Percentiles rank a stretch among this genome's conserved stretches.
Conservation (phyloP, 768 basidiomycete genomes). For the Boletus reticuloceps region DNA sequence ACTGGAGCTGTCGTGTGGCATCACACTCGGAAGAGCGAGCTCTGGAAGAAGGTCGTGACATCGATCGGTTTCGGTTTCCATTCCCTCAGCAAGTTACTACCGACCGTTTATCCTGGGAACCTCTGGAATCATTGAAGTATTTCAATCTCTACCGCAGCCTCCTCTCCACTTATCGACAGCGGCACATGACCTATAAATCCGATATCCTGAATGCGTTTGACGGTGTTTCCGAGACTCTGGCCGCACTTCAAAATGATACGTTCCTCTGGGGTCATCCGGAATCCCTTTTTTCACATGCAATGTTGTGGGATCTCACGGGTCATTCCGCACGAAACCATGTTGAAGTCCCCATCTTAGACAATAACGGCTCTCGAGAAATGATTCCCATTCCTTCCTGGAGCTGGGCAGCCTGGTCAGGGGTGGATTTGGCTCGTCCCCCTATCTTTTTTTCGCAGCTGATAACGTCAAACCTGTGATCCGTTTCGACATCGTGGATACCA, state of each 20-base stretch:
- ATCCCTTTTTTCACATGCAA: neutral
- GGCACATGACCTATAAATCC: too few relatives aligned
- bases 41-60: slow-evolving; percentile 1
- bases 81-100: slow-evolving; percentile 1
- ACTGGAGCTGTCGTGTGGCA: slow-evolving; percentile 14
- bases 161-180: too few relatives aligned
- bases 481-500: slow-evolving; percentile 8
- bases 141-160: too few relatives aligned
- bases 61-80: neutral
- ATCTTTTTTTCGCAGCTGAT: too few relatives aligned
- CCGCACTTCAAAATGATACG: slow-evolving; percentile 5
- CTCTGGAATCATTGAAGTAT: neutral
- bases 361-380: neutral
- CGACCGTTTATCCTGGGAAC: neutral
- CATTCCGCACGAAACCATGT: neutral
- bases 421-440: neutral
- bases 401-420: slow-evolving; percentile 1
- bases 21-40: neutral
- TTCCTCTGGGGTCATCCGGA: slow-evolving; percentile 17
- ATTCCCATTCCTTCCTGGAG: slow-evolving; percentile 18
- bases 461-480: neutral
- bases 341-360: neutral
- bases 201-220: neutral
- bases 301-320: too few relatives aligned
- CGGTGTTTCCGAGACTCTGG: slow-evolving; percentile 13